Evolutionary conservation across 2,329 filamentous ascomycete genomes (phyloP), one percentile per base, ranked within the genome.

Genomic region (Nemania serpens): DNA sequence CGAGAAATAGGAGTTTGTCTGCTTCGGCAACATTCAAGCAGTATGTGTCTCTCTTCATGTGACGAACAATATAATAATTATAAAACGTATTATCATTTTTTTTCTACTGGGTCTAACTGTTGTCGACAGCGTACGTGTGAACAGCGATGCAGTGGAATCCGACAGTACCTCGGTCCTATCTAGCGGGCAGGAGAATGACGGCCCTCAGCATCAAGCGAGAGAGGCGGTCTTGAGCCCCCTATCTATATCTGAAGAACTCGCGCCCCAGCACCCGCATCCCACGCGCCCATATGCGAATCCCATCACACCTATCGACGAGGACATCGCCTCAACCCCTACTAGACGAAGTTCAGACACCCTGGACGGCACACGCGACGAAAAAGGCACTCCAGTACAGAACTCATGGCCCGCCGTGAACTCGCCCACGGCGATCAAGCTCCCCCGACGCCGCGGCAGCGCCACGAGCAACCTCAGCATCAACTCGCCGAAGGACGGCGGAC

Each of bases 1-100:
- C 81, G 29, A 77, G 83, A n/a, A 77, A 79, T 48, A 77, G 78
- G 62, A 84, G 81, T 67, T 70, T 85, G 11, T 73, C 76, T 43
- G 74, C 71, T 12, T 74, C 71, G 6, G 63, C 64, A 41, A 65
- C 71, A 6, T 75, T 77, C 56, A 72, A 69, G 37, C 71, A 75
- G 71, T 74, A 63, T 69, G 73, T 63, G 42, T 4, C 39, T 36
- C 41, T 42, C 34, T 11, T 37, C 11, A 9, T 47, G 1, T 22
- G n/a, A 13, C 54, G 4, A 4, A 20, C 4, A 5, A 17, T 33
- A 17, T 5, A 13, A 43, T 55, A 13, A 29, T 29, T 29, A 29
- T 29, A 4, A 29, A 29, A 29, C 25, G 25, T 29, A 29, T 29
- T 29, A 29, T 29, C 25, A 3, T 37, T 41, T 46, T 7, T 37